phyloP scores from a whole-genome alignment of 768 basidiomycete genomes.

The Daedaleopsis nitida region DNA sequence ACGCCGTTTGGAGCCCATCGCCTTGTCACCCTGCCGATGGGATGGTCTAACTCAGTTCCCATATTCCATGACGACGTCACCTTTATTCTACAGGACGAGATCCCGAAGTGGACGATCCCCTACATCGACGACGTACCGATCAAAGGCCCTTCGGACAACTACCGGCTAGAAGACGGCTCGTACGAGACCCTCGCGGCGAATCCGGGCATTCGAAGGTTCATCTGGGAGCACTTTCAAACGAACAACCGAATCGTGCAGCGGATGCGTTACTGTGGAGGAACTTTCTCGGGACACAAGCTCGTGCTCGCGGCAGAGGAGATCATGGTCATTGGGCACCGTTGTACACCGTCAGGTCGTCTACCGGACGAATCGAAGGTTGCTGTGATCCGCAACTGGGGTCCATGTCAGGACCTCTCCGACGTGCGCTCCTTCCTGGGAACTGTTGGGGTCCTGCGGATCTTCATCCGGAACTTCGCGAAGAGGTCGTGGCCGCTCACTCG shows the following conservation, averaged over 20 bases:
- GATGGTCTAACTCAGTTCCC: constrained; percentile 23
- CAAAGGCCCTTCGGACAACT: constrained; percentile 17
- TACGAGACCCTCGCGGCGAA: constrained; percentile 30
- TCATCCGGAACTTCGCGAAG: constrained; percentile 24
- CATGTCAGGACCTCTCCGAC: constrained; percentile 17
- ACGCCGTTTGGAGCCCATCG: constrained; percentile 14
- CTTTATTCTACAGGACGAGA: constrained; percentile 15
- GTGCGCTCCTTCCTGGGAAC: constrained; percentile 30
- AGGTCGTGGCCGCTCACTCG: constrained; percentile 14
- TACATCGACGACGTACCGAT: constrained; percentile 25
- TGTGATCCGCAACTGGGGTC: constrained; percentile 26
- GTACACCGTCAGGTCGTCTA: constrained; percentile 35
- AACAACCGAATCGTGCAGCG: constrained; percentile 38
- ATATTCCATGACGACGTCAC: constrained; percentile 21
- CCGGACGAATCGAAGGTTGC: constrained; percentile 32
- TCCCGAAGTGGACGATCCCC: constrained; percentile 14
- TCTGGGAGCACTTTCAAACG: constrained; percentile 40
- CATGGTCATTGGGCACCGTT: constrained; percentile 40
- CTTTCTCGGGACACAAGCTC: constrained; percentile 12
- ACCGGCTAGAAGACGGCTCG: constrained; percentile 11
- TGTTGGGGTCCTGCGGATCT: constrained; percentile 19
- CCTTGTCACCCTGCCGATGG: constrained; percentile 17
- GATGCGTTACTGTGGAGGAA: constrained; percentile 32
- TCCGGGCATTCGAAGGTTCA: constrained; percentile 31
- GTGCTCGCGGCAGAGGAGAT: neutral